These are phyloP conservation scores for Euptelea pleiosperma DNA, from an alignment of 164 flowering plant species.

Conservation along the genomic window DNA sequence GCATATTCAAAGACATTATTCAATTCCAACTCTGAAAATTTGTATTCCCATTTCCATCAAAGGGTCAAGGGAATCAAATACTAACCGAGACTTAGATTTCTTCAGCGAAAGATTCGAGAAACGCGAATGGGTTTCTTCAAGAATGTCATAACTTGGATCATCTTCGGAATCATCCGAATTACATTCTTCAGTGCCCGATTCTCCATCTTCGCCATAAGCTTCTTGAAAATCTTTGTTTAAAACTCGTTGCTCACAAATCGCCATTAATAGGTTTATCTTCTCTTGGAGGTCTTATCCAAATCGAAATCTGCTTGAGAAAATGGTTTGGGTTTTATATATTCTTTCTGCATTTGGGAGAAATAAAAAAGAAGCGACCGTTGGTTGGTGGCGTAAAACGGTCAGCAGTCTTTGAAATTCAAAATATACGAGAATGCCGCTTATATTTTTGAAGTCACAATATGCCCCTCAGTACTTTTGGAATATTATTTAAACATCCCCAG, in stretches of 20 bases:
- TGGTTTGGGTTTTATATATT: too few species aligned
- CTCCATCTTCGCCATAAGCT: conserved; percentile 13
- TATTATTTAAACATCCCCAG: too few species aligned
- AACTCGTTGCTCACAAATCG: neutral
- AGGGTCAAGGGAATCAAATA: neutral
- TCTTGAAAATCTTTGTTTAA: neutral
- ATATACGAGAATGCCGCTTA: too few species aligned
- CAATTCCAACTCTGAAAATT: neutral
- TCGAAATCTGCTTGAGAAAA: too few species aligned
- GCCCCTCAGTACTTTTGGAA: too few species aligned
- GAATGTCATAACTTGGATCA: conserved; percentile 46
- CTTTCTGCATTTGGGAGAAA: too few species aligned
- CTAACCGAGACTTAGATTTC: conserved; percentile 33
- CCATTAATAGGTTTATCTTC: conserved; percentile 12
- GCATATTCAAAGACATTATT: conserved; percentile 6
- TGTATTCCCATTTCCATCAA: neutral
- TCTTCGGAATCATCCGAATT: conserved; percentile 39
- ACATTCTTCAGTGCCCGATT: conserved; percentile 23
- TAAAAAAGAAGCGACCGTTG: too few species aligned
- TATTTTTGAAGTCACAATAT: too few species aligned
- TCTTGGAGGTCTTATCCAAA: neutral
- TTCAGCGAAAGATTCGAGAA: conserved; percentile 45
- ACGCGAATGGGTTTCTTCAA: conserved; percentile 38
- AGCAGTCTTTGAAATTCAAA: too few species aligned
- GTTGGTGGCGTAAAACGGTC: too few species aligned